Evolutionary conservation across 371 early-diverging fungal species (phyloP).

Genomic region (Ordospora colligata): DNA sequence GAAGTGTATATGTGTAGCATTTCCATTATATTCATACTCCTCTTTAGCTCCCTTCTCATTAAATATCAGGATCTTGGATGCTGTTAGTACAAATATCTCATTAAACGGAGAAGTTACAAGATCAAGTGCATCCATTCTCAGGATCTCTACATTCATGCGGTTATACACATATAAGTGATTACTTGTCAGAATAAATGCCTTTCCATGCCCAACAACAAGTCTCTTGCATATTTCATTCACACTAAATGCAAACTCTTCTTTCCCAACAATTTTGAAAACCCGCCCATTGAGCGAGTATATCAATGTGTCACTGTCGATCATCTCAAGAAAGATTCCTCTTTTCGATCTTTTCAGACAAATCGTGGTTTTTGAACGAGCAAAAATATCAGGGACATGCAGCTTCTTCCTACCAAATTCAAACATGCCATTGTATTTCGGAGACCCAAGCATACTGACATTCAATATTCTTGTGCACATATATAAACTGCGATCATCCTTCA

Average conservation of each 20-base stretch:
- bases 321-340: background rate
- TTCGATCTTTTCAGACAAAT: background rate
- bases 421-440: background rate
- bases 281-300: background rate
- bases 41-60: background rate
- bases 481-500: background rate
- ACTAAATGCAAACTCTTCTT: background rate
- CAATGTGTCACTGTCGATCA: background rate
- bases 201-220: background rate
- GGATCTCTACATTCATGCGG: background rate
- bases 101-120: background rate
- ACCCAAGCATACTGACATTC: background rate
- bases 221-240: background rate
- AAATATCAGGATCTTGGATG: background rate
- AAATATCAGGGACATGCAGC: background rate
- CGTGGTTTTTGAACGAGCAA: background rate
- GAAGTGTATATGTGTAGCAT: background rate
- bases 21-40: background rate
- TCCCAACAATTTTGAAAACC: background rate
- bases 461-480: no score
- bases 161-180: background rate
- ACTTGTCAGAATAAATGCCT: background rate
- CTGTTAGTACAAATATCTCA: background rate
- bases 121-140: background rate
- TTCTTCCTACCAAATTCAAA: constrained; percentile 7